A percentile compares a stretch with the other conserved stretches of the same genome.
Conservation (phyloP, 2,329 filamentous ascomycete species). For the Trichophyton verrucosum region DNA sequence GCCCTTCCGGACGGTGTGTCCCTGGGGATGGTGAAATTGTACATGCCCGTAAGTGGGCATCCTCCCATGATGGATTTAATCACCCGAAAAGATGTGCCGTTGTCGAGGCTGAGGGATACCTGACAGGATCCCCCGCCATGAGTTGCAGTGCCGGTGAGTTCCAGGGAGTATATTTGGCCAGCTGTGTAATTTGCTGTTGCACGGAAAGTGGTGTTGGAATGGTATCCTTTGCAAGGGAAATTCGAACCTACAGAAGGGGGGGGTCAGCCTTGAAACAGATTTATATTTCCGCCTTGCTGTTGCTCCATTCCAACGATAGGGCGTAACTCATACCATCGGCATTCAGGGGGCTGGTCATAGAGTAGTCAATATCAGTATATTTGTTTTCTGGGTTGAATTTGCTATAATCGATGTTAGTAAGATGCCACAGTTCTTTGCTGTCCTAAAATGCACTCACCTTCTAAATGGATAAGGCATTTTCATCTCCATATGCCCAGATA, state of each 20-base stretch:
- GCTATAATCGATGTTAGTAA: slow-evolving; percentile 1
- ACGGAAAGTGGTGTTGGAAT: slow-evolving; percentile 37
- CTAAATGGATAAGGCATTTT: slow-evolving; percentile 3
- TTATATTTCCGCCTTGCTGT: neutral
- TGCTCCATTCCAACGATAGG: neutral
- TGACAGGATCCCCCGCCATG: slow-evolving; percentile 68
- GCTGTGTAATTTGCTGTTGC: slow-evolving; percentile 50
- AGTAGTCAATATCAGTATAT: slow-evolving; percentile 5
- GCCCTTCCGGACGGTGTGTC: slow-evolving; percentile 50
- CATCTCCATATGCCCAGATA: slow-evolving; percentile 7
- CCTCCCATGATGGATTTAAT: slow-evolving; percentile 51
- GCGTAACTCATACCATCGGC: neutral
- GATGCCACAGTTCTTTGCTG: neutral
- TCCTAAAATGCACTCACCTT: neutral
- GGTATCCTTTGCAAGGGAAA: slow-evolving; percentile 66
- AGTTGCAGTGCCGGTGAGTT: slow-evolving; percentile 48
- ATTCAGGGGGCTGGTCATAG: slow-evolving; percentile 4
- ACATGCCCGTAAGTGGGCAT: slow-evolving; percentile 42
- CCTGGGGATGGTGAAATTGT: slow-evolving; percentile 54
- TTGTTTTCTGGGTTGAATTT: slow-evolving; percentile 4
- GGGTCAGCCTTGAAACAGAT: neutral
- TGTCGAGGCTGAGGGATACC: slow-evolving; percentile 60
- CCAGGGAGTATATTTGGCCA: slow-evolving; percentile 52
- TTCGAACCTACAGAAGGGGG: slow-evolving; percentile 39
- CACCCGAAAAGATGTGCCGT: slow-evolving; percentile 57